A percentile compares a stretch with the other conserved stretches of the same genome.
These are phyloP conservation scores for Geoglossum cookeanum DNA, from an alignment of 2,329 filamentous ascomycete genomes.

Conservation along the genomic window DNA sequence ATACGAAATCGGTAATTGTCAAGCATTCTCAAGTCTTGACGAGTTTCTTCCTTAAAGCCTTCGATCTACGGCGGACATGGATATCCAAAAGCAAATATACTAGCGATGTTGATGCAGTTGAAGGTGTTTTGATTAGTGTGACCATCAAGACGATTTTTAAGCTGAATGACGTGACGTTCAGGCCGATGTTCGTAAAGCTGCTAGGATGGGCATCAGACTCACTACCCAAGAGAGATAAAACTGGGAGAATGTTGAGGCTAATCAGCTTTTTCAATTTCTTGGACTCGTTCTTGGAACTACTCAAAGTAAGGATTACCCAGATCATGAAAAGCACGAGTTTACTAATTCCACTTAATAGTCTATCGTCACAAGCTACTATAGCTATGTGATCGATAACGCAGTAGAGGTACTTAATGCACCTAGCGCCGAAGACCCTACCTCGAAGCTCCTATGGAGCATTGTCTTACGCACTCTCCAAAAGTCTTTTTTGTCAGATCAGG, in stretches of 20 bases:
- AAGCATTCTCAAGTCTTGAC: slow-evolving; percentile 57
- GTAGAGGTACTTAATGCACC: slow-evolving; percentile 38
- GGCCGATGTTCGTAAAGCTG: slow-evolving; percentile 74
- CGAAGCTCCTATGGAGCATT: slow-evolving; percentile 40
- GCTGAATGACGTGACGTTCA: slow-evolving; percentile 83
- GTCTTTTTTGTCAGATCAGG: slow-evolving; percentile 76
- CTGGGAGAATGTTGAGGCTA: slow-evolving; percentile 41
- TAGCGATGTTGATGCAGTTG: slow-evolving; percentile 30
- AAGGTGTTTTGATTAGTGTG: slow-evolving; percentile 46
- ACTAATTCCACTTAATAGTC: slow-evolving; percentile 29
- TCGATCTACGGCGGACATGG: slow-evolving; percentile 45
- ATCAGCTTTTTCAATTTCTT: slow-evolving; percentile 71
- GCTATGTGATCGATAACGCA: slow-evolving; percentile 62
- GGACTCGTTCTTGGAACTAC: slow-evolving; percentile 56
- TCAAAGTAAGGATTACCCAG: slow-evolving; percentile 37
- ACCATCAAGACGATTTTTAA: slow-evolving; percentile 88
- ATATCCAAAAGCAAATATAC: slow-evolving; percentile 22
- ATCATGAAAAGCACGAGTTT: slow-evolving; percentile 7
- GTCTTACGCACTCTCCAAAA: slow-evolving; percentile 53
- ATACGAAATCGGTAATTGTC: slow-evolving; percentile 58
- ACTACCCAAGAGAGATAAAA: slow-evolving; percentile 40
- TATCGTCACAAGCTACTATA: slow-evolving; percentile 82
- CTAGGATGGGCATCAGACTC: slow-evolving; percentile 56
- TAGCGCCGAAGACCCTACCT: background rate
- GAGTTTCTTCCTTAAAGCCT: slow-evolving; percentile 36